Base-by-base conservation (phyloP, 345 rosid genomes). In the Aethionema arabicum region DNA sequence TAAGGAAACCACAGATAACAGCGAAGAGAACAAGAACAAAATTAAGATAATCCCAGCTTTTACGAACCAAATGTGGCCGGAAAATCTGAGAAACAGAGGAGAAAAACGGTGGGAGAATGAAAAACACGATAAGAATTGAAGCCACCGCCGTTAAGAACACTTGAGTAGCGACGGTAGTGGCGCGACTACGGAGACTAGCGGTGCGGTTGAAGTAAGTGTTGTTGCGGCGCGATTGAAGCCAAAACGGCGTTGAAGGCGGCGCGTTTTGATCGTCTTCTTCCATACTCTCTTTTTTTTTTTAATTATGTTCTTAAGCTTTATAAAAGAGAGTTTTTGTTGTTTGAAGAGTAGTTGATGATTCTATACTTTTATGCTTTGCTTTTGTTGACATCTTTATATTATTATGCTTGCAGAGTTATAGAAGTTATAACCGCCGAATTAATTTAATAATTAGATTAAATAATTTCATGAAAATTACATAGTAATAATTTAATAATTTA, bases 11-110 rank as follows among this genome's bases (percentile, higher is more conserved):
- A 14, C 92, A 91, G 4, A 86, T 37, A 36, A 91, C 74, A 59
- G 98, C 98, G 73, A 91, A 85, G 5, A 86, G 76, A 6, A 88
- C 95, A 5, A 91, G 77, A 0, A 80, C 87, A 0, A 91, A 60
- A 70, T 88, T 88, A 38, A 91, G 78, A 2, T 80, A 80, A 61
- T 82, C 95, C 96, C 96, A 88, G 49, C 88, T 67, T 71, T 68
- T 91, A 14, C 86, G 90, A 37, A 91, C 81, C 16, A 54, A 49
- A 2, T 86, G 77, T 3, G 96, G 95, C 47, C 78, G 76, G 11
- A 82, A 75, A 51, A 83, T 56, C 50, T 80, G 85, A 4, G 98
- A 80, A 21, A 85, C 63, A 67, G 81, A 75, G 39, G 82, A 69
- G 31, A 76, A 6, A 4, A 83, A 35, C 0, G 85, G 69, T 63